Conservation (phyloP, 148 eudicot species). For the Heliosperma pusillum region DNA sequence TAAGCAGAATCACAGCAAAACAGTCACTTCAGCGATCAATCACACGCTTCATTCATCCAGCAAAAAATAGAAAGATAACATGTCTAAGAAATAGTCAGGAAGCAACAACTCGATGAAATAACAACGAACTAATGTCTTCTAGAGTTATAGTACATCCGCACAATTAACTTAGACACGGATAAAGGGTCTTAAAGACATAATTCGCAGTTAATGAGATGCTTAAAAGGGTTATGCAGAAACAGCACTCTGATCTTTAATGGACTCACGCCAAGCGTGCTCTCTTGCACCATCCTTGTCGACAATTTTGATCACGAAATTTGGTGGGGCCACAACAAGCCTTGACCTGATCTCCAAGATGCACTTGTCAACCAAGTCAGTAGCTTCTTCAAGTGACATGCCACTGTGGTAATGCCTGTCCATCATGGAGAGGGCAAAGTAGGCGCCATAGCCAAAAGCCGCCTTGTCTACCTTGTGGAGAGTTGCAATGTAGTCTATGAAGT, state of each 20-base stretch:
- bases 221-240: slow-evolving; percentile 14
- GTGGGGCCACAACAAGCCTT: slow-evolving; percentile 87
- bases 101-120: neutral
- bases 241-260: slow-evolving; percentile 51
- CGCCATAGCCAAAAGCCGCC: slow-evolving; percentile 84
- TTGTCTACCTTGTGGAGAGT: slow-evolving; percentile 82
- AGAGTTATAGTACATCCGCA: slow-evolving; percentile 4
- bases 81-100: neutral
- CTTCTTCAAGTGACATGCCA: slow-evolving; percentile 75
- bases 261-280: slow-evolving; percentile 69
- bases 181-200: neutral
- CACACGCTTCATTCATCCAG: neutral
- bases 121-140: neutral
- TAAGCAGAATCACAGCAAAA: neutral
- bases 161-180: slow-evolving; percentile 5
- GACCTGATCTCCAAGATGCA: slow-evolving; percentile 67
- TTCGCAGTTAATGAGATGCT: neutral
- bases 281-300: slow-evolving; percentile 82
- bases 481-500: slow-evolving; percentile 79
- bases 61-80: neutral
- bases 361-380: slow-evolving; percentile 68
- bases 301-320: slow-evolving; percentile 80
- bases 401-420: slow-evolving; percentile 77
- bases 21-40: neutral
- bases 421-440: slow-evolving; percentile 77